phyloP scores from a whole-genome alignment of 495 filamentous ascomycete species.

The Diplogelasinospora grovesii region DNA sequence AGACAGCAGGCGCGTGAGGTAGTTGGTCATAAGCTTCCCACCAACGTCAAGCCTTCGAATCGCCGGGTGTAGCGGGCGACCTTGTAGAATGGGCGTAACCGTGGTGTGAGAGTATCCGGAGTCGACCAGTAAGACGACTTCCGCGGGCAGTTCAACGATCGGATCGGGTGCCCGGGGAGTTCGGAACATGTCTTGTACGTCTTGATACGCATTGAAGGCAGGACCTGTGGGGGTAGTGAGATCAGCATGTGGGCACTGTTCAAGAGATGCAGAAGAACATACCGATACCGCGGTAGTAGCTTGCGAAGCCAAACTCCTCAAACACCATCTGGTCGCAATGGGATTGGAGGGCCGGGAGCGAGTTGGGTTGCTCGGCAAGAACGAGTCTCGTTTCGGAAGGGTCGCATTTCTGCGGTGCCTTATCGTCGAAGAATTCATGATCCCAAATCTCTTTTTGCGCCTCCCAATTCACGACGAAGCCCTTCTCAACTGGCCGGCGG shows the following conservation, averaged over 20 bases:
- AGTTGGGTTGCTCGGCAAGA: conserved; percentile 88
- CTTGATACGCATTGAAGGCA: conserved; percentile 77
- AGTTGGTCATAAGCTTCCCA: conserved; percentile 91
- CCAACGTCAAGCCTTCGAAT: conserved; percentile 86
- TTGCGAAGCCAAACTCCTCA: conserved; percentile 94
- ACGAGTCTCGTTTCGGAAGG: conserved; percentile 76
- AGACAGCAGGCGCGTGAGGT: conserved; percentile 83
- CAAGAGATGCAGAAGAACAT: conserved; percentile 24
- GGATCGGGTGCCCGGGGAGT: conserved; percentile 36
- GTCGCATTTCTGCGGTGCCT: conserved; percentile 59
- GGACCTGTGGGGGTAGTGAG: conserved; percentile 28
- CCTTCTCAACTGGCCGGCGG: conserved; percentile 88
- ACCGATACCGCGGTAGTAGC: conserved; percentile 72
- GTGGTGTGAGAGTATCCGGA: conserved; percentile 91
- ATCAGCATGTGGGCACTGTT: conserved; percentile 1
- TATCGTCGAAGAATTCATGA: conserved; percentile 73
- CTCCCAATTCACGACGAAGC: conserved; percentile 95
- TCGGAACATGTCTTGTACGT: conserved; percentile 58
- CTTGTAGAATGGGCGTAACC: conserved; percentile 78
- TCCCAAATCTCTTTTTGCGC: conserved; percentile 96
- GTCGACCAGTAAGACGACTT: conserved; percentile 83
- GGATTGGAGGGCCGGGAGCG: conserved; percentile 67
- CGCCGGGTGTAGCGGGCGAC: conserved; percentile 69
- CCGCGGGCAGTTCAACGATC: conserved; percentile 50
- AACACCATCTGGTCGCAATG: conserved; percentile 96